phyloP scores from a whole-genome alignment of 2,329 filamentous ascomycete species.

The Nemania serpens region DNA sequence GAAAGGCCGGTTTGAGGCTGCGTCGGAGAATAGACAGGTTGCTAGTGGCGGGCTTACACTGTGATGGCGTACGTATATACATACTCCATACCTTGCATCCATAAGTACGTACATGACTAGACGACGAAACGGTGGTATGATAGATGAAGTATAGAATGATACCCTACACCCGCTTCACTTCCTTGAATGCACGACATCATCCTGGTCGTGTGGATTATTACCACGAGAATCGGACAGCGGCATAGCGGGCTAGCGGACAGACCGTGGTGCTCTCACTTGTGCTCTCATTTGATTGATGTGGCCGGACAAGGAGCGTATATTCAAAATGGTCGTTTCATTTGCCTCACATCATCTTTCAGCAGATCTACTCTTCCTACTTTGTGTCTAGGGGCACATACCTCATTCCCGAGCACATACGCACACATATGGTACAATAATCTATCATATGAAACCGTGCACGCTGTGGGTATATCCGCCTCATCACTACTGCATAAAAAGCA shows the following conservation, averaged over 20 bases:
- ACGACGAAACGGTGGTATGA: not conserved
- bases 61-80: conserved; percentile 29
- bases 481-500: conserved; percentile 11
- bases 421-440: not conserved
- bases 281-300: not conserved
- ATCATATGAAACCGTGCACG: too few relatives aligned
- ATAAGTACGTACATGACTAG: not conserved
- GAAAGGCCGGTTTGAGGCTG: conserved; percentile 78
- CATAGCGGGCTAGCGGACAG: not conserved
- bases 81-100: too few relatives aligned
- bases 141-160: not conserved
- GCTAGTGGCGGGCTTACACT: conserved; percentile 68
- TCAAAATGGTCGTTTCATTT: conserved; percentile 6
- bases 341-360: not conserved
- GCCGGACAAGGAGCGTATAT: not conserved
- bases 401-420: not conserved
- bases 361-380: not conserved
- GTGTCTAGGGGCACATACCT: not conserved
- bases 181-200: too few relatives aligned
- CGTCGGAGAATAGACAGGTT: conserved; percentile 73
- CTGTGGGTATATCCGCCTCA: too few relatives aligned
- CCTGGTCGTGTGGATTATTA: too few relatives aligned
- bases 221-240: too few relatives aligned
- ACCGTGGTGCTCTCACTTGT: not conserved
- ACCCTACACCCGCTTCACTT: not conserved